Percentiles rank a stretch among this genome's conserved stretches.
phyloP scores from a whole-genome alignment of 2,329 filamentous ascomycete species.

The Colletotrichum sp. region DNA sequence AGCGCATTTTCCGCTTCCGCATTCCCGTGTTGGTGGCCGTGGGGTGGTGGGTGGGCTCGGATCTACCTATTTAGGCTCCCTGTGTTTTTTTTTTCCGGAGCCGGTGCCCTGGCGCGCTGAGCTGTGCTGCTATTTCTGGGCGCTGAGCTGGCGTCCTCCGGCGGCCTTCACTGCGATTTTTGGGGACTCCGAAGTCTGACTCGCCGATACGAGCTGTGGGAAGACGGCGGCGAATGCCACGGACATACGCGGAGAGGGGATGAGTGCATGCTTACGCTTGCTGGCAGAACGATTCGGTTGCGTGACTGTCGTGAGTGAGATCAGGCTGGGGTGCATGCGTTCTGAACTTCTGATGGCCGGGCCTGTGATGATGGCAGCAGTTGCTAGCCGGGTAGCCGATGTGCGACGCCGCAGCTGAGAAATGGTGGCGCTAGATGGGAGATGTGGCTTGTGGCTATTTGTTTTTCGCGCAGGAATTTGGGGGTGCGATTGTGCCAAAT shows the following conservation, averaged over 20 bases:
- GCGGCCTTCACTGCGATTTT: background rate
- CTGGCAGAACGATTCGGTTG: background rate
- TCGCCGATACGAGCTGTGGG: slow-evolving; percentile 4
- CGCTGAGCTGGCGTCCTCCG: background rate
- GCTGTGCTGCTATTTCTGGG: background rate
- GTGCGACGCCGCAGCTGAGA: background rate
- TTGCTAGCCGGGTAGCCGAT: background rate
- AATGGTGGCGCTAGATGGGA: background rate
- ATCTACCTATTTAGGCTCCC: background rate
- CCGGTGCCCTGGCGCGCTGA: background rate
- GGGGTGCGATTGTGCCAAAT: background rate
- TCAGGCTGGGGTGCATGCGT: background rate
- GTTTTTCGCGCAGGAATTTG: background rate
- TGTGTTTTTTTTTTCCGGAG: background rate
- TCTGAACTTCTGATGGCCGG: background rate
- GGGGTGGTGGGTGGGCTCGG: background rate
- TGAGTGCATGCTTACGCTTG: background rate
- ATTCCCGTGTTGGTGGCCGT: background rate
- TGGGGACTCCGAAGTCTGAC: background rate
- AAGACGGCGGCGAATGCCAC: background rate
- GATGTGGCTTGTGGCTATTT: background rate
- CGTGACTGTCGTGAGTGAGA: background rate
- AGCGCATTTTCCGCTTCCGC: background rate
- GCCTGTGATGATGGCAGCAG: background rate
- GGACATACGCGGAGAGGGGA: background rate